Percentiles rank a stretch among this genome's conserved stretches.
phyloP scores from a whole-genome alignment of 768 basidiomycete species.

The Serendipita sp. region DNA sequence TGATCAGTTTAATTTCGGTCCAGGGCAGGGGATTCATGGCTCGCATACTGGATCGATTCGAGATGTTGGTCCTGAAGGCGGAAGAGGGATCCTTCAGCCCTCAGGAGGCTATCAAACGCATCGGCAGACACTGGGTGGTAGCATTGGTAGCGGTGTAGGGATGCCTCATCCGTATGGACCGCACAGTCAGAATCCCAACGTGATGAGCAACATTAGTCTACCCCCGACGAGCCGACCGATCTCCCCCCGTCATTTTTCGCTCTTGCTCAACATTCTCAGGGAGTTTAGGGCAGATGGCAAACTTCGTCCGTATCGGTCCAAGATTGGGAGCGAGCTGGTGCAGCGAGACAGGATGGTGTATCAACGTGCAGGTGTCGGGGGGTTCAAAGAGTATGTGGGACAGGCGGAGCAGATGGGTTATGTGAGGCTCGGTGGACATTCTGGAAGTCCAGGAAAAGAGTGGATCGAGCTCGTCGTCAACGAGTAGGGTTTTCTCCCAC shows the following conservation, averaged over 20 bases:
- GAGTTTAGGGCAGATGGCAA: not conserved
- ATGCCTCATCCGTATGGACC: not conserved
- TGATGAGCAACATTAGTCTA: not conserved
- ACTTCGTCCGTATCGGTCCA: not conserved
- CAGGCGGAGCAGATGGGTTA: not conserved
- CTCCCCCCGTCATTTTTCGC: not conserved
- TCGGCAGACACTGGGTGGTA: no score
- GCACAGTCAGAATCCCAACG: not conserved
- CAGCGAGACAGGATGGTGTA: not conserved
- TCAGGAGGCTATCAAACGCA: no score
- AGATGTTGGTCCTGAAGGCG: no score
- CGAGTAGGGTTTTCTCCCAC: not conserved
- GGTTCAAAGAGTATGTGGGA: constrained; percentile 2
- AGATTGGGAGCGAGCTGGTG: not conserved
- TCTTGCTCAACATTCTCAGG: not conserved
- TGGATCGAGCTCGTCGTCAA: constrained; percentile 2
- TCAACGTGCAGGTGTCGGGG: not conserved
- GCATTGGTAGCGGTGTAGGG: not conserved
- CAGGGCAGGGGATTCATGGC: no score
- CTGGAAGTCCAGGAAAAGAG: constrained; percentile 3
- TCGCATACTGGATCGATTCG: no score
- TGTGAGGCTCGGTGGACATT: constrained; percentile 2
- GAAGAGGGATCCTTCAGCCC: no score
- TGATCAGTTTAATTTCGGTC: no score
- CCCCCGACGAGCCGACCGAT: not conserved